Base-by-base conservation (phyloP, 1,284 basidiomycete genomes). In the Leccinum fallax region DNA sequence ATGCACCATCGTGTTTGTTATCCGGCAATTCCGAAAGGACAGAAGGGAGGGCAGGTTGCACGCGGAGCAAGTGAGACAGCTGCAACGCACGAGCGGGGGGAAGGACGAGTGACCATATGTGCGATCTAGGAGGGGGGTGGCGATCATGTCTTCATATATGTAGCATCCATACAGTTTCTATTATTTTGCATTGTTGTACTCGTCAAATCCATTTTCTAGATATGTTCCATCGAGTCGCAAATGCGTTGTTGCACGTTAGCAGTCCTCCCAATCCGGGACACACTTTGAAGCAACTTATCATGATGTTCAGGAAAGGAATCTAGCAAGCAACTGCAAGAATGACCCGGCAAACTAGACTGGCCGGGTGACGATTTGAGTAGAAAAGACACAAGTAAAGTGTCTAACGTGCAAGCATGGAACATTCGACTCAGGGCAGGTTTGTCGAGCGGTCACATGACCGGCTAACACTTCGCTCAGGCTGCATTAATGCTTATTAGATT, bases 351-450 rank as follows among this genome's bases (percentile, higher is more conserved):
- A 30, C 9, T 30, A 30, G 30, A 30, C 30, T 30, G 30, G 30
- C 30, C 30, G 30, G 3, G 30, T 32, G 30, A 32, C 30, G 30
- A 32, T 32, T 4, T 32, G 30, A 32, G 30, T 32, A 32, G 30
- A 0, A 10, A 30, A 30, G 30, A 30, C 30, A 30, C 0, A 30
- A 30, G 30, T 30, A 30, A 30, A 30, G 30, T 30, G 30, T 30
- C 32, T 34, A 34, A 13, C n/a, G 52, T n/a, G 54, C 6, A 54
- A 19, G 67, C 66, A 55, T 40, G 57, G 60, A 67, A 61, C 58
- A 57, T 19, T 32, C 8, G 4, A 58, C 53, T 72, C 49, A 71
- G 70, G 72, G 72, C 63, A 73, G 67, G 72, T 58, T 32, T 53
- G 30, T 53, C 1, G 1, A 5, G 2, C 4, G 8, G 46, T 71